Percentiles rank a stretch among this genome's conserved stretches.
phyloP scores from a whole-genome alignment of 2,329 filamentous ascomycete species.

The Pyrenophora tritici-repentis region DNA sequence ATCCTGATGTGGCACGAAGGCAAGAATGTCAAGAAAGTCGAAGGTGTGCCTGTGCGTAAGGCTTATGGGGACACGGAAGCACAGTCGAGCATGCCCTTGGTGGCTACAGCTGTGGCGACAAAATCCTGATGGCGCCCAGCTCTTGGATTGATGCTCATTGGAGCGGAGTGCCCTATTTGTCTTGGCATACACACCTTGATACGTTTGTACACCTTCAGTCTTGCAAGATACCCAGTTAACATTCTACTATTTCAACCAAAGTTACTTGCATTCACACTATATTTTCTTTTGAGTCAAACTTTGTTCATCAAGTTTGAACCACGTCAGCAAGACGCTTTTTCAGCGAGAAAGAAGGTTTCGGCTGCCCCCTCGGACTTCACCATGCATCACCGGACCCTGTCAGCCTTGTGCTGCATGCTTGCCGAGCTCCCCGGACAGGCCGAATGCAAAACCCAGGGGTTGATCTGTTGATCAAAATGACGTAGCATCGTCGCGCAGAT shows the following conservation, averaged over 20 bases:
- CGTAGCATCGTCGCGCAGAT: constrained; percentile 23
- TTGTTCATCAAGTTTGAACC: not conserved
- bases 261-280: not conserved
- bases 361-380: constrained; percentile 9
- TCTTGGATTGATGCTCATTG: constrained; percentile 4
- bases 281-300: not conserved
- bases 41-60: constrained; percentile 42
- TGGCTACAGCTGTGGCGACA: constrained; percentile 21
- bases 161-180: not conserved
- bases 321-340: not conserved
- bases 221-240: no score
- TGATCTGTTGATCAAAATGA: constrained; percentile 31
- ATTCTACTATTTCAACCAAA: not conserved
- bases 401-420: constrained; percentile 21
- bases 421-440: constrained; percentile 33
- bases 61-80: constrained; percentile 34
- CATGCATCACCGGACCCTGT: constrained; percentile 14
- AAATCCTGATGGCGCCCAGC: constrained; percentile 33
- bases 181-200: constrained; percentile 13
- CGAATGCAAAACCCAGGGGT: constrained; percentile 18
- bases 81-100: constrained; percentile 25
- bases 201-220: no score
- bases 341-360: constrained; percentile 3
- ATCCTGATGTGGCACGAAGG: constrained; percentile 73
- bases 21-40: constrained; percentile 50